Percentiles rank a stretch among this genome's conserved stretches.
phyloP scores from a whole-genome alignment of 23 red algal species.

The Gracilariopsis chorda region DNA sequence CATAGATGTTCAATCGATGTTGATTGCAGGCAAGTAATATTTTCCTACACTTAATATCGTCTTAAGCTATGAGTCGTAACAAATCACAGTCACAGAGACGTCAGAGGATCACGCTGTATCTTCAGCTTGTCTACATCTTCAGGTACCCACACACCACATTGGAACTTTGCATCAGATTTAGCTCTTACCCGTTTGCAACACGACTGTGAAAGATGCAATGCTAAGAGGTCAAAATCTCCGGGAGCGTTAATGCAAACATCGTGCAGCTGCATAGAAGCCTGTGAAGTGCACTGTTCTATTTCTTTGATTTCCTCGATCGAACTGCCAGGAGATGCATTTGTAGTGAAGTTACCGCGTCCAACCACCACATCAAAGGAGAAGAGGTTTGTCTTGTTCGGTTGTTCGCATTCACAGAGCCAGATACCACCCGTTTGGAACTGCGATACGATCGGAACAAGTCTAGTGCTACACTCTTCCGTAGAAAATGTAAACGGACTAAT shows the following conservation, averaged over 20 bases:
- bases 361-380: neutral
- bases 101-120: neutral
- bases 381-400: neutral
- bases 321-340: neutral
- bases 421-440: neutral
- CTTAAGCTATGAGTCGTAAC: no score
- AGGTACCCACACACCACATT: neutral
- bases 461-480: neutral
- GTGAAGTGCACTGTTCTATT: neutral
- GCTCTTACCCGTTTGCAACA: constrained; percentile 1
- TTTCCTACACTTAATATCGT: no score
- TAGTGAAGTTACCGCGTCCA: neutral
- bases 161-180: neutral
- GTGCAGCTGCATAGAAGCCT: neutral
- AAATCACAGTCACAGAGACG: neutral
- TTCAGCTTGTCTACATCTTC: neutral
- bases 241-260: neutral
- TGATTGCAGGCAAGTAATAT: no score
- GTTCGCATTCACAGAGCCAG: neutral
- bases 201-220: neutral
- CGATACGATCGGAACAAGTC: neutral
- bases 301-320: neutral
- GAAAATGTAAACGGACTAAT: neutral
- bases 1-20: no score
- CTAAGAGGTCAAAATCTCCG: neutral